A percentile compares a stretch with the other conserved stretches of the same genome.
These are phyloP conservation scores for Nigrospora osmanthi DNA, from an alignment of 2,329 filamentous ascomycete species.

Conservation along the genomic window DNA sequence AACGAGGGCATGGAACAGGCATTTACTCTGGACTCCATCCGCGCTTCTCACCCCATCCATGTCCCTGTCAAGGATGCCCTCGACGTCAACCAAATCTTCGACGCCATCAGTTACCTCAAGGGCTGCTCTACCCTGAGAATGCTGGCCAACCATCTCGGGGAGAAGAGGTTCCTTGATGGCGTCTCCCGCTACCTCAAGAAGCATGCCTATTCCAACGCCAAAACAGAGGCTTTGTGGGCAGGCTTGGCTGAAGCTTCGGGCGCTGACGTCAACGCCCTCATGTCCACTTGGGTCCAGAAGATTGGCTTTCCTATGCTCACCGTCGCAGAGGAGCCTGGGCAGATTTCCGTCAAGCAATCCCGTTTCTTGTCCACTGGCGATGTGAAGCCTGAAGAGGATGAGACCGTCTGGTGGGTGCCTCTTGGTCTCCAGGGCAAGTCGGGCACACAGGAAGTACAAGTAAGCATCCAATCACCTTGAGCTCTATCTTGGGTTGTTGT, in stretches of 20 bases:
- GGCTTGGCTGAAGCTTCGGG: constrained; percentile 83
- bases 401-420: constrained; percentile 93
- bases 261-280: constrained; percentile 76
- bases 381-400: constrained; percentile 82
- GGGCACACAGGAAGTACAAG: constrained; percentile 51
- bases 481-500: too few species aligned
- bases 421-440: constrained; percentile 74
- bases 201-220: constrained; percentile 84
- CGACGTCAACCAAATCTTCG: constrained; percentile 97
- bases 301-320: constrained; percentile 91
- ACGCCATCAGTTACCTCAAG: constrained; percentile 93
- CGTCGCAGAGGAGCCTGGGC: constrained; percentile 72
- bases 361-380: constrained; percentile 91
- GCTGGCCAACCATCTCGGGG: constrained; percentile 83
- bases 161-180: constrained; percentile 81
- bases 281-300: constrained; percentile 92
- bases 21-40: constrained; percentile 81
- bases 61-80: constrained; percentile 89
- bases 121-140: constrained; percentile 95
- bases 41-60: constrained; percentile 91
- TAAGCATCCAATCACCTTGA: too few species aligned
- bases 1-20: constrained; percentile 91
- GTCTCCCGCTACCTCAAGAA: constrained; percentile 84
- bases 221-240: constrained; percentile 84
- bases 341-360: constrained; percentile 75